Evolutionary conservation across 2,329 filamentous ascomycete species (phyloP).

Genomic region (Cryphonectria nitschkei): DNA sequence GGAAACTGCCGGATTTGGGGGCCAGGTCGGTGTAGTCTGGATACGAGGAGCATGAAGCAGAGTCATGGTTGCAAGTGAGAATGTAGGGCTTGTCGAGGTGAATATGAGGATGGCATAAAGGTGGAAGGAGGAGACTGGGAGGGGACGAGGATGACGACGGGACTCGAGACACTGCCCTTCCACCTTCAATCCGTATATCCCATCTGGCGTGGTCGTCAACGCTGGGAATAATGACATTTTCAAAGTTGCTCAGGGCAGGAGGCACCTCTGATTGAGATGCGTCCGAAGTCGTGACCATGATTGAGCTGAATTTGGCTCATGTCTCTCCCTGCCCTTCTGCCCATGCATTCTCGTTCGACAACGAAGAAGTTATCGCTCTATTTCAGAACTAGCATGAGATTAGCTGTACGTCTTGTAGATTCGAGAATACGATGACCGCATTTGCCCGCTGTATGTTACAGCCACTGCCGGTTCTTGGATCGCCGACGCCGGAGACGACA

Average conservation of each 20-base stretch:
- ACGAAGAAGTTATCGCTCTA: too few species aligned
- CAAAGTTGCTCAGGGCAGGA: neutral
- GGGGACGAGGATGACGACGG: neutral
- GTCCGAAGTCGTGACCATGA: neutral
- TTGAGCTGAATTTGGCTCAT: neutral
- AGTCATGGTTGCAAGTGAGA: slow-evolving; percentile 44
- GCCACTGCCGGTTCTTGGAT: neutral
- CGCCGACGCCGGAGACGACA: neutral
- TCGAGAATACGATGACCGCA: neutral
- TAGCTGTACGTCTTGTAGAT: neutral
- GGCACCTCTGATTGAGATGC: neutral
- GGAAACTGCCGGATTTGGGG: slow-evolving; percentile 64
- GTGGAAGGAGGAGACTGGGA: slow-evolving; percentile 39
- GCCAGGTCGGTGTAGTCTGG: slow-evolving; percentile 63
- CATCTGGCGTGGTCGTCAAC: slow-evolving; percentile 11
- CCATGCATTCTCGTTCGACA: too few species aligned
- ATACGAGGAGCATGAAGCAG: slow-evolving; percentile 39
- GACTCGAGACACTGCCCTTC: neutral
- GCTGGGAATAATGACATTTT: slow-evolving; percentile 20
- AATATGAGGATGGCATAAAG: slow-evolving; percentile 72
- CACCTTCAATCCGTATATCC: slow-evolving; percentile 12
- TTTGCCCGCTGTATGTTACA: neutral
- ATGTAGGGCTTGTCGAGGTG: slow-evolving; percentile 72
- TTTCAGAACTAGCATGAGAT: too few species aligned
- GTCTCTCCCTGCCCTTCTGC: neutral